These are phyloP conservation scores for Carex myosuroides DNA, from an alignment of 176 grass and related monocot species.

Conservation along the genomic window DNA sequence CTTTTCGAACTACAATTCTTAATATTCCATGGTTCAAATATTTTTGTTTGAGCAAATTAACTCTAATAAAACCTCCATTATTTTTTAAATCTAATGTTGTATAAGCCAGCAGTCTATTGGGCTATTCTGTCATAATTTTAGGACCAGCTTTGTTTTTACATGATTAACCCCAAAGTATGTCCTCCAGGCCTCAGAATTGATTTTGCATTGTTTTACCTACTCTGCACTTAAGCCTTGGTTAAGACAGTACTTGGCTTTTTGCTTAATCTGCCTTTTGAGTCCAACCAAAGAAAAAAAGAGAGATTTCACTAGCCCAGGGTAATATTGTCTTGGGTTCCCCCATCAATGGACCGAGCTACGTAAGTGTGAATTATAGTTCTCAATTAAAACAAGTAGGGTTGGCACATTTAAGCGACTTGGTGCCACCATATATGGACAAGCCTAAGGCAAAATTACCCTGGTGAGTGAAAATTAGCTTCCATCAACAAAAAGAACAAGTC, in stretches of 20 bases:
- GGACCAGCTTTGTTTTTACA: not conserved
- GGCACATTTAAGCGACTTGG: not conserved
- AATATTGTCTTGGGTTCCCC: not conserved
- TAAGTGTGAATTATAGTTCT: not conserved
- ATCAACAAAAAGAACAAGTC: not conserved
- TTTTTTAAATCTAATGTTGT: not conserved
- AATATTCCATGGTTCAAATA: not conserved
- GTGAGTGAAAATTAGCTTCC: not conserved
- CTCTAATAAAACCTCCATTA: not conserved
- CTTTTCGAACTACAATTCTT: not conserved
- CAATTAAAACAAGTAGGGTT: not conserved
- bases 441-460: not conserved
- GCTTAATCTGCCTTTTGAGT: not conserved
- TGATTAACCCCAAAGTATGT: not conserved
- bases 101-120: not conserved
- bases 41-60: conserved; percentile 7
- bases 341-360: not conserved
- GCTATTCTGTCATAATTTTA: not conserved
- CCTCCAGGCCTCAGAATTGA: not conserved
- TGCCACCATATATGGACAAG: not conserved
- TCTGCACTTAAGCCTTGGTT: not conserved
- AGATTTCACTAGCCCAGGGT: not conserved
- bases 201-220: not conserved
- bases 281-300: not conserved
- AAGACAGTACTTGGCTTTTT: not conserved